Percentiles rank a stretch among this genome's conserved stretches.
Conservation (phyloP, 257 asterid species). For the Solanum tarijense region DNA sequence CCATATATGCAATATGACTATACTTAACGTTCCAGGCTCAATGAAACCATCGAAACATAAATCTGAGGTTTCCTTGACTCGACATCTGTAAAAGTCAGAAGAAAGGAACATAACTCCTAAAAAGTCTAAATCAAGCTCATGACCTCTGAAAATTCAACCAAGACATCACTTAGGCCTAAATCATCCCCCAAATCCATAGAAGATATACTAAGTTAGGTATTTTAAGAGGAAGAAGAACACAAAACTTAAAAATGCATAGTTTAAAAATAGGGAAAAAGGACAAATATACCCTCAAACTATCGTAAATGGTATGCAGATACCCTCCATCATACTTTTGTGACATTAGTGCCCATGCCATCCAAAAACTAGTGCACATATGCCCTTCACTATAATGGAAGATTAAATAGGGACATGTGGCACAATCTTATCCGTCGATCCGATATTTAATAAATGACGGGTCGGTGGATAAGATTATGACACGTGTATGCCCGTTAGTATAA, state of each 20-base stretch:
- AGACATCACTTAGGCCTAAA: not conserved
- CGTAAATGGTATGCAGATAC: not conserved
- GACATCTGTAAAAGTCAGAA: no score
- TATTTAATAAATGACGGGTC: no score
- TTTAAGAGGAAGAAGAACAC: not conserved
- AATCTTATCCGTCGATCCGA: not conserved
- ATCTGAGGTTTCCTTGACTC: not conserved
- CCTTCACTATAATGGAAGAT: not conserved
- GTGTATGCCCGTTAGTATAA: no score
- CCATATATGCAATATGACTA: not conserved
- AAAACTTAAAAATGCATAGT: not conserved
- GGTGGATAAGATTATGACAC: not conserved
- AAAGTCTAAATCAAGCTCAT: not conserved
- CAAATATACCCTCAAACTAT: not conserved
- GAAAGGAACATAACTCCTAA: not conserved
- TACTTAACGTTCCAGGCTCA: not conserved
- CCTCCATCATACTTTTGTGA: not conserved
- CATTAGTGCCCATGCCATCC: not conserved
- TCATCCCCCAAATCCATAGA: not conserved
- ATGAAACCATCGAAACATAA: not conserved
- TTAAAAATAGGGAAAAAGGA: not conserved
- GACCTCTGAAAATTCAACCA: not conserved
- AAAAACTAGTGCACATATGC: not conserved
- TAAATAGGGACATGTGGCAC: not conserved
- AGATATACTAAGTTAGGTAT: not conserved